Percentiles rank a stretch among this genome's conserved stretches.
These are phyloP conservation scores for Knufia petricola DNA, from an alignment of 2,329 filamentous ascomycete species.

Conservation along the genomic window DNA sequence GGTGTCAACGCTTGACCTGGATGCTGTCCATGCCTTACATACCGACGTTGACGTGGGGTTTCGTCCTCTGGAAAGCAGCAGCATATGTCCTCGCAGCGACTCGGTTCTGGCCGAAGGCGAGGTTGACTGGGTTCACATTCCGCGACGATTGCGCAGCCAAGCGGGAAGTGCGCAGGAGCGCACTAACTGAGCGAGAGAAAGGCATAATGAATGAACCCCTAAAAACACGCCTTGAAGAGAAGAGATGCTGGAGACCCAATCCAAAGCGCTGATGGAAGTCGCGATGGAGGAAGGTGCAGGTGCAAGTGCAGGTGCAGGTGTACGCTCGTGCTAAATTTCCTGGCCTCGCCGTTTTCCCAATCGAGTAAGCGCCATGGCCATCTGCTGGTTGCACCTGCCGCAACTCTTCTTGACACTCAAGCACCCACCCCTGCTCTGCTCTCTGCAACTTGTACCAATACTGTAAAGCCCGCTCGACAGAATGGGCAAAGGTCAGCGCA, in stretches of 20 bases:
- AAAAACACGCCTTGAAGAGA: conserved; percentile 1
- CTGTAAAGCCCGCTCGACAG: not conserved
- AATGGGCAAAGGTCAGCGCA: conserved; percentile 34
- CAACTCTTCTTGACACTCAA: not conserved
- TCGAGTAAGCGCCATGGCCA: too few species aligned
- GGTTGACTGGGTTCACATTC: conserved; percentile 65
- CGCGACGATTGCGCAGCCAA: conserved; percentile 56
- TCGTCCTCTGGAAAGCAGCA: conserved; percentile 68
- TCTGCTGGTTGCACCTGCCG: too few species aligned
- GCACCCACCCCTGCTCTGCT: not conserved
- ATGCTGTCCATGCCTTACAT: conserved; percentile 26
- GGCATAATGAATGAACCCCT: conserved; percentile 54
- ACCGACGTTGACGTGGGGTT: conserved; percentile 99
- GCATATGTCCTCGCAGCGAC: conserved; percentile 47
- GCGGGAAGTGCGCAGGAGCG: conserved; percentile 74
- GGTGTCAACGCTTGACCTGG: not conserved
- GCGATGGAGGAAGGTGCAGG: not conserved
- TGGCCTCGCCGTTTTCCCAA: not conserved
- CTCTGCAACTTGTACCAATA: not conserved
- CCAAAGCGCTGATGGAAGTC: not conserved
- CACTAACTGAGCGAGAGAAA: conserved; percentile 66
- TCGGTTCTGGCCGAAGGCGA: conserved; percentile 38
- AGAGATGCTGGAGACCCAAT: not conserved
- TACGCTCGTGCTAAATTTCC: not conserved
- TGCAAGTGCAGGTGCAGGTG: not conserved